Base-by-base conservation (phyloP, 2,329 filamentous ascomycete species). In the Aspergillus carbonarius region DNA sequence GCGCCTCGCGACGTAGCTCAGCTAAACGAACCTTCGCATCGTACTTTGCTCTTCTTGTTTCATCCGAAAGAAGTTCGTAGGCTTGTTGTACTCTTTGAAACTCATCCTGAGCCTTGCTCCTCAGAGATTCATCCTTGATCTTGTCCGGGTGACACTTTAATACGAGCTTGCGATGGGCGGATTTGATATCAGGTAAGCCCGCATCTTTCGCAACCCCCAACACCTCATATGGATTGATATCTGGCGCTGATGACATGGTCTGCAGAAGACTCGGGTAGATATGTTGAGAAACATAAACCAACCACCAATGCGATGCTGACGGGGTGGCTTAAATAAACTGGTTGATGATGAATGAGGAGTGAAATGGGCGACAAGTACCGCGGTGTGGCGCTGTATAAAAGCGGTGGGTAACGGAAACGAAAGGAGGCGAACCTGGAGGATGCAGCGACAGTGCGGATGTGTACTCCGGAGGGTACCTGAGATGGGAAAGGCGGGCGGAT, bases 81-180 rank as follows among this genome's bases (percentile, higher is more conserved):
- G 95, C 93, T 68, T 93, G 86, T 74, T 97, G 93, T 34, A 98
- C 91, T 72, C 87, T 88, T 76, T 97, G 92, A 70, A 98, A 99
- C 76, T 96, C 88, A 67, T 92, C 88, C 67, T 90, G 87, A 74
- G 93, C 96, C 67, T 86, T 80, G 59, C 86, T 85, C 76, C 95
- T 96, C 68, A 90, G 80, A 15, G 85, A 81, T 54, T 88, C 86
- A 69, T 96, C 86, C 65, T 92, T 88, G 62, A 96, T 86, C 78
- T 96, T 96, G 81, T 97, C 93, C 34, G 93, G 93, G 68, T 97
- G 93, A 72, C 89, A 93, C 74, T 90, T 92, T 66, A 96, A 84
- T 35, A 91, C 91, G 40, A 96, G 86, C 75, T 96, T 96, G 68
- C 90, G 87, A 78, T 96, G 88, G 15, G 91, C 89, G 53, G 85